A percentile compares a stretch with the other conserved stretches of the same genome.
phyloP scores from a whole-genome alignment of 495 filamentous ascomycete genomes.

The Cenococcum geophilum region DNA sequence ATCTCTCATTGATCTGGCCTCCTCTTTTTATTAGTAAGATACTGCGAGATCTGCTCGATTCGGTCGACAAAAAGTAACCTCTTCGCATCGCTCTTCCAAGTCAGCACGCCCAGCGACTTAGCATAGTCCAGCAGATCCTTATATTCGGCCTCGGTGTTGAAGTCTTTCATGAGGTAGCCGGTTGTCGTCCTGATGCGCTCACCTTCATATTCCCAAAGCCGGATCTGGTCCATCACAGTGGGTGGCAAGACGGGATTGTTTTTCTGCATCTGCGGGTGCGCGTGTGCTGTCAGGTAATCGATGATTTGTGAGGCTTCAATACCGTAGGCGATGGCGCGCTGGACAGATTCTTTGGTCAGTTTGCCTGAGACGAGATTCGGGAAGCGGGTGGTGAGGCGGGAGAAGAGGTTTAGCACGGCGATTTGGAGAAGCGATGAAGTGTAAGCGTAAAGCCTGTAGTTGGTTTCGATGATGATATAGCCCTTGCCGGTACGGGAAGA shows the following conservation, averaged over 20 bases:
- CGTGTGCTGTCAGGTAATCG: constrained; percentile 72
- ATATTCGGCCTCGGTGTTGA: constrained; percentile 69
- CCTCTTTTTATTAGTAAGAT: constrained; percentile 58
- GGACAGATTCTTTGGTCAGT: constrained; percentile 78
- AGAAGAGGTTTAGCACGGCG: constrained; percentile 86
- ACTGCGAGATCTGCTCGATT: constrained; percentile 76
- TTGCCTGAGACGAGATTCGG: constrained; percentile 87
- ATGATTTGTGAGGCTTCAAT: constrained; percentile 96
- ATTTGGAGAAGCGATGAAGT: constrained; percentile 89
- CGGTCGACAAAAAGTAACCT: constrained; percentile 82
- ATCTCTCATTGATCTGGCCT: not conserved
- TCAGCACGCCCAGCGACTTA: constrained; percentile 83
- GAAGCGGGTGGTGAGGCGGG: constrained; percentile 76
- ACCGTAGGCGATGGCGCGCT: constrained; percentile 76
- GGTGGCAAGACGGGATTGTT: constrained; percentile 69
- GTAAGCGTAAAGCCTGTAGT: constrained; percentile 96
- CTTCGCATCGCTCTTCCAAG: constrained; percentile 75
- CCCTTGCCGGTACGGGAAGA: constrained; percentile 52
- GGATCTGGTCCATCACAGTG: constrained; percentile 95
- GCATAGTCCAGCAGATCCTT: constrained; percentile 69
- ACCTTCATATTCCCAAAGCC: constrained; percentile 94
- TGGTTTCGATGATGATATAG: constrained; percentile 96
- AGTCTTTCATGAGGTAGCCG: constrained; percentile 88
- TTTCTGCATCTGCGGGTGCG: constrained; percentile 85
- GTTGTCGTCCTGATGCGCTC: constrained; percentile 77